Conservation (phyloP, 192 early-diverging fungal species). For the Rhizophlyctis rosea region DNA sequence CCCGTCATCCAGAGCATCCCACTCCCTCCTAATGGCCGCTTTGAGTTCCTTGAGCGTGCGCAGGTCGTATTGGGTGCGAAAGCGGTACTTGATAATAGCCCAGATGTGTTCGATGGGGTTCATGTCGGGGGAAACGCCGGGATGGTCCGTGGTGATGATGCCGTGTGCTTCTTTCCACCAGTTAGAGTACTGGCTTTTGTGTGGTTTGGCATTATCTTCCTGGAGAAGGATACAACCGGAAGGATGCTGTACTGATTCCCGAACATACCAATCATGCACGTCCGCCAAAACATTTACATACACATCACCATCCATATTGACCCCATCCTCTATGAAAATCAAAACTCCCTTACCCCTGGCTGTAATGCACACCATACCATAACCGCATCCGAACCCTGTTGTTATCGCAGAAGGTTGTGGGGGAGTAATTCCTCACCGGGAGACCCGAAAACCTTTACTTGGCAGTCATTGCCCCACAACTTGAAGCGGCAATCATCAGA, state of each 20-base stretch:
- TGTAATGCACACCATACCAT: conserved; percentile 14
- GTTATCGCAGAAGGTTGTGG: not conserved
- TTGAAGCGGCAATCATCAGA: conserved; percentile 7
- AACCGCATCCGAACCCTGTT: not conserved
- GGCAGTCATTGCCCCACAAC: not conserved
- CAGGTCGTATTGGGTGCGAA: no score
- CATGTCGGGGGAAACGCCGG: not conserved
- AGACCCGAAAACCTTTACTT: not conserved
- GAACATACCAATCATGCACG: not conserved
- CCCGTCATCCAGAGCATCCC: no score
- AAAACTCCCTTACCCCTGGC: not conserved
- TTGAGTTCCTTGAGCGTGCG: no score
- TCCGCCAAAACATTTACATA: not conserved
- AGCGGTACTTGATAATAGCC: conserved; percentile 7
- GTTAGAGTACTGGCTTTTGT: not conserved
- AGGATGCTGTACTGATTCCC: no score
- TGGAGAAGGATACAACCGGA: not conserved
- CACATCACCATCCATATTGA: not conserved
- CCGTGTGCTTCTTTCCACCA: not conserved
- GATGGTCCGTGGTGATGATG: not conserved
- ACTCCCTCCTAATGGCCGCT: no score
- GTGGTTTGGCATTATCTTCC: not conserved
- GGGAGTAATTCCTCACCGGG: not conserved
- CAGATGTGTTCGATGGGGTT: conserved; percentile 12
- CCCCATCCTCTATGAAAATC: not conserved